Base-by-base conservation (phyloP, 495 filamentous ascomycete genomes). In the Hypomontagnella submonticulosa region DNA sequence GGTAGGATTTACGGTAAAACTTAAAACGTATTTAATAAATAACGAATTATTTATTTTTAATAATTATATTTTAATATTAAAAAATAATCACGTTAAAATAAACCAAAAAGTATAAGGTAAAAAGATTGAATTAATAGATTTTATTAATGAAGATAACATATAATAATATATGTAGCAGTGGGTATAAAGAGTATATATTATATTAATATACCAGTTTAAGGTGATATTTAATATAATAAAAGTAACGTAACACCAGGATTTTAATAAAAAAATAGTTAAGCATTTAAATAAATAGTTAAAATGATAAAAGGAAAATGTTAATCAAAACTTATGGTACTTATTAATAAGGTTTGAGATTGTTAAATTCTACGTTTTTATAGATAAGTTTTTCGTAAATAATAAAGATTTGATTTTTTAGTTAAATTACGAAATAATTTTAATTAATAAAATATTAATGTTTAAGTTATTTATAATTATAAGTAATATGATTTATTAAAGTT, bases 401-500 rank as follows among this genome's bases (percentile, higher is more conserved):
- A 36, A 36, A 36, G 33, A 36, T 36, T 36, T 36, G 11, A 36
- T 5, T 36, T 36, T 36, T 36, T 36, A 36, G 11, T 5, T 36
- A 5, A 36, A 36, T 5, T 36, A 36, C 11, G 11, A 36, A 36
- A 11, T 36, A 5, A 5, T 36, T 36, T 36, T 36, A 36, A 36
- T 36, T 36, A 36, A 36, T 36, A 36, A 36, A 36, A 36, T 36
- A 5, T 5, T 36, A 36, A 36, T 5, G 4, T 5, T 5, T 36
- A 36, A 36, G 11, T 5, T 4, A 36, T 36, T 36, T 36, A 36
- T 36, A 5, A 36, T 36, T n/a, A n/a, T 5, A 36, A 36, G 11
- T 5, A 41, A 41, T 41, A 41, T 41, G 8, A 41, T 41, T 9
- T 41, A 41, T 41, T 41, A 41, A 41, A 41, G 13, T 41, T 41